Evolutionary conservation across 345 rosid genomes (phyloP).

Genomic region (Euphorbia tirucalli): DNA sequence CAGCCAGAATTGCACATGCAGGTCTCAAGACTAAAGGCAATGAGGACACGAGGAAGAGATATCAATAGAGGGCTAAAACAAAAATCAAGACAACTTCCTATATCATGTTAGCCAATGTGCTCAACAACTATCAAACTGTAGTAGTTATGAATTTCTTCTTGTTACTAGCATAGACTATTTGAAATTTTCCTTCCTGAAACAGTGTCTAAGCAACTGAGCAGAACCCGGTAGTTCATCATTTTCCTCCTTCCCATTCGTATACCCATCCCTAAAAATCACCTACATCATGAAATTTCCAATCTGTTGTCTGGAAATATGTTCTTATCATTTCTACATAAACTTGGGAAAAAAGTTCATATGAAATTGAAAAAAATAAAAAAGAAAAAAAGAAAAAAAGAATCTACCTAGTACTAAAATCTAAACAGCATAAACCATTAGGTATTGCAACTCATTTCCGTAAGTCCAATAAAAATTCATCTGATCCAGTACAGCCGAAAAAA

Average conservation of each 20-base stretch:
- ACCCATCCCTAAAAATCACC: not conserved
- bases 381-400: too few relatives aligned
- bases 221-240: not conserved
- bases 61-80: not conserved
- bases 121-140: not conserved
- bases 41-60: not conserved
- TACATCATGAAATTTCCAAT: not conserved
- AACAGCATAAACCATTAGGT: too few relatives aligned
- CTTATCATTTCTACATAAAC: not conserved
- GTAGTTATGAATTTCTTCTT: not conserved
- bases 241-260: not conserved
- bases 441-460: too few relatives aligned
- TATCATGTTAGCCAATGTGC: not conserved
- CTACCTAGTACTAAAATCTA: too few relatives aligned
- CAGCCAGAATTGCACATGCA: not conserved
- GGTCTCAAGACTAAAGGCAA: not conserved
- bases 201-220: not conserved
- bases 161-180: not conserved
- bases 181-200: not conserved
- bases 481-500: not conserved
- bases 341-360: too few relatives aligned
- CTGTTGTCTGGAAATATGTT: not conserved
- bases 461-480: too few relatives aligned
- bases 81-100: too few relatives aligned
- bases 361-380: too few relatives aligned